A percentile compares a stretch with the other conserved stretches of the same genome.
Conservation (phyloP, 345 rosid species). For the Brassica juncea region DNA sequence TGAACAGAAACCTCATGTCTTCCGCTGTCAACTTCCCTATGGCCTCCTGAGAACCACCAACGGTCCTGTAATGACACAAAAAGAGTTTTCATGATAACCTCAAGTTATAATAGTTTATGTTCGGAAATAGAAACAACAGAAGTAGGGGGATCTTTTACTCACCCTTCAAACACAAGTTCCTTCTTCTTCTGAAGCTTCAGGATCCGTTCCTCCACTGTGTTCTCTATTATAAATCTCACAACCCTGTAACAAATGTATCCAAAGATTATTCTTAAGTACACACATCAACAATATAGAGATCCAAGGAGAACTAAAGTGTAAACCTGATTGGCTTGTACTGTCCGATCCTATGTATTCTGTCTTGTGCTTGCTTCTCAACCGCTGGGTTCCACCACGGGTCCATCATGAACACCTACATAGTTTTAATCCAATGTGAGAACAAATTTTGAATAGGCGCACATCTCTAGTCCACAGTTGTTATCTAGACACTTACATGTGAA, state of each 20-base stretch:
- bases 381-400: constrained; percentile 99
- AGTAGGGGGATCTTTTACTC: constrained; percentile 24
- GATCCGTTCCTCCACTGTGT: constrained; percentile 93
- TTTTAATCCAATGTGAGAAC: constrained; percentile 8
- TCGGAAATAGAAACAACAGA: background rate
- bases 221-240: constrained; percentile 88
- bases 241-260: constrained; percentile 45
- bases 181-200: constrained; percentile 89
- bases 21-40: constrained; percentile 74
- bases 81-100: background rate
- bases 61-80: constrained; percentile 56
- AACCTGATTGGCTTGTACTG: constrained; percentile 98
- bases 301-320: constrained; percentile 7
- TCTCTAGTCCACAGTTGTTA: background rate
- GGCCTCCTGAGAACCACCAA: constrained; percentile 87
- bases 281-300: constrained; percentile 4
- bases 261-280: background rate
- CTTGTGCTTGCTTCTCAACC: constrained; percentile 95
- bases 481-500: constrained; percentile 68
- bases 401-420: constrained; percentile 85
- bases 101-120: background rate
- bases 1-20: constrained; percentile 76
- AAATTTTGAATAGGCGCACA: background rate
- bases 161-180: constrained; percentile 98
- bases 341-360: constrained; percentile 96